Evolutionary conservation across 345 rosid genomes (phyloP), one percentile per base, ranked within the genome.

Genomic region (Garcia nutans): DNA sequence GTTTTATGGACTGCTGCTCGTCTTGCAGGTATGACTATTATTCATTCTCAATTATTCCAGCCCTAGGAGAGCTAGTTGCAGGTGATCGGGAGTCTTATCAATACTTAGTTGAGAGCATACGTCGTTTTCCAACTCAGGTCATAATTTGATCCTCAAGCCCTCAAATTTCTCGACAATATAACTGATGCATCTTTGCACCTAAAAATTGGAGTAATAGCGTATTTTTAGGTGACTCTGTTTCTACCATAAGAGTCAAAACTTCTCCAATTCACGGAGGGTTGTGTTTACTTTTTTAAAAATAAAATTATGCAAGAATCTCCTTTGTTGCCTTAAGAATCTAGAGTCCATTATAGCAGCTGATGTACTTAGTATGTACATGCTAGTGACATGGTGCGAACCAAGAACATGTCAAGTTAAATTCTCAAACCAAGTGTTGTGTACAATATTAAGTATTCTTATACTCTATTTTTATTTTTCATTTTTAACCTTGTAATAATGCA

Each of bases 51-150:
- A 79, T 96, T 57, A 93, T 96, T 72, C 99, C 99, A 73, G 85
- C 87, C 41, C 5, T 93, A 33, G 99, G 98, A 59, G 96, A 88
- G 81, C 81, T 91, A 58, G 92, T 96, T 26, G 92, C 92, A 0
- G 92, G 98, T 76, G 97, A 93, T 74, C 80, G 89, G 17, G 89
- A 85, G 73, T 93, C 99, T 1, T 96, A 96, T 78, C 94, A 93
- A 72, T 96, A 96, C 86, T 85, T 96, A 76, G 93, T 96, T 63
- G 99, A 96, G 85, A 96, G 99, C 55, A 82, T 93, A 59, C 99
- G 97, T 22, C 91, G 91, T 47, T 96, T 93, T 78, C 99, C 99
- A 24, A 81, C 90, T 24, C 99, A 96, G 83, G 83, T 80, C 42
- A 24, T 61, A 26, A 19, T 33, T 56, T 20, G 16, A 23, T 55